Evolutionary conservation across 176 grass and related monocot species (phyloP).

Genomic region (Ampelocalamus luodianensis): DNA sequence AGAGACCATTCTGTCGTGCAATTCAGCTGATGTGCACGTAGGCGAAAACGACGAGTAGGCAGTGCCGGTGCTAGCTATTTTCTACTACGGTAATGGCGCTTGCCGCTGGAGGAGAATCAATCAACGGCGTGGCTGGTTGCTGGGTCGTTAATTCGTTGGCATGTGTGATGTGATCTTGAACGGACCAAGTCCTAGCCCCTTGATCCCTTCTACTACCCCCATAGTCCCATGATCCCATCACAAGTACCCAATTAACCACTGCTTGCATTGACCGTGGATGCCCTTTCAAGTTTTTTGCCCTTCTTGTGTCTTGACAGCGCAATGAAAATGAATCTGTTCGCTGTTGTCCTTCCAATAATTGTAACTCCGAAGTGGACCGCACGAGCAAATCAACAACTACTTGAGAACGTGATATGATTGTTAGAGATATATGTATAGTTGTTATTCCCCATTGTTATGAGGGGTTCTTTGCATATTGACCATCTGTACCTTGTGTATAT

Average conservation of each 20-base stretch:
- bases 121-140: neutral
- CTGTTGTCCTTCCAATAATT: slow-evolving; percentile 7
- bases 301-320: neutral
- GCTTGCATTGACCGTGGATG: neutral
- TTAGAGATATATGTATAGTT: too few species aligned
- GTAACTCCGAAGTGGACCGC: neutral
- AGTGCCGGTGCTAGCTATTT: too few species aligned
- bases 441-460: too few species aligned
- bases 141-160: neutral
- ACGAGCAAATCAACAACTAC: neutral
- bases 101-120: neutral
- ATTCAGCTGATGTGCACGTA: too few species aligned
- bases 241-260: too few species aligned
- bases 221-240: too few species aligned
- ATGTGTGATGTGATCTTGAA: neutral
- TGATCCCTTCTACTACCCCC: neutral
- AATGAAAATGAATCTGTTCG: neutral
- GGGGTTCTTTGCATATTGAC: too few species aligned
- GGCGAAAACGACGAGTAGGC: too few species aligned
- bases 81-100: too few species aligned
- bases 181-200: neutral
- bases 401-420: slow-evolving; percentile 3
- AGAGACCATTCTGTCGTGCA: too few species aligned
- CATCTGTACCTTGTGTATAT: too few species aligned
- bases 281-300: neutral